Evolutionary conservation across 805 yeast species (phyloP).

Genomic region (Isabelozyma heimii): DNA sequence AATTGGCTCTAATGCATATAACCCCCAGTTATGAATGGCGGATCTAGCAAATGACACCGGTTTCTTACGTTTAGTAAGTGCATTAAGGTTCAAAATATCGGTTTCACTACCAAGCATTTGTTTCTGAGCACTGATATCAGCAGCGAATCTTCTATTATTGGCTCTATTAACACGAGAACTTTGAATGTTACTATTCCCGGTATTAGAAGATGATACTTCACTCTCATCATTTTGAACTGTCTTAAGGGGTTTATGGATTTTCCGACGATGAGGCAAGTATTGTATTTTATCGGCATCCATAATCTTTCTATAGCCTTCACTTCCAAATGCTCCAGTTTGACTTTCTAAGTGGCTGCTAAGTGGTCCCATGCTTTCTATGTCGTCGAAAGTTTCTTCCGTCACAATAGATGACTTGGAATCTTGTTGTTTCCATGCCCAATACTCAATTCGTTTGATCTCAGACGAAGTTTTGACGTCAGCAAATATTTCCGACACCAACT

Average conservation of each 20-base stretch:
- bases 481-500: slow-evolving; percentile 48
- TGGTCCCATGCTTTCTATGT: slow-evolving; percentile 25
- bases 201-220: slow-evolving; percentile 15
- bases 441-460: slow-evolving; percentile 39
- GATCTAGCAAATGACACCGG: slow-evolving; percentile 97
- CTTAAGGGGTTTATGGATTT: slow-evolving; percentile 63
- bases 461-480: slow-evolving; percentile 12
- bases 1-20: slow-evolving; percentile 92
- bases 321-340: slow-evolving; percentile 59
- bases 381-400: slow-evolving; percentile 20
- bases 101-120: slow-evolving; percentile 77
- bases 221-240: slow-evolving; percentile 69
- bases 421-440: slow-evolving; percentile 67
- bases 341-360: slow-evolving; percentile 36
- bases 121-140: slow-evolving; percentile 79
- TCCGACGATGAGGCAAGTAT: slow-evolving; percentile 80
- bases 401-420: slow-evolving; percentile 17
- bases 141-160: slow-evolving; percentile 82
- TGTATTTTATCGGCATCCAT: slow-evolving; percentile 70
- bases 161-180: slow-evolving; percentile 87
- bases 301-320: slow-evolving; percentile 72
- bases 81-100: slow-evolving; percentile 79
- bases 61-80: slow-evolving; percentile 83
- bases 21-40: slow-evolving; percentile 97
- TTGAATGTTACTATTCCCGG: slow-evolving; percentile 30